Base-by-base conservation (phyloP, 352 stramenopile genomes). In the Phytophthora palmivora region DNA sequence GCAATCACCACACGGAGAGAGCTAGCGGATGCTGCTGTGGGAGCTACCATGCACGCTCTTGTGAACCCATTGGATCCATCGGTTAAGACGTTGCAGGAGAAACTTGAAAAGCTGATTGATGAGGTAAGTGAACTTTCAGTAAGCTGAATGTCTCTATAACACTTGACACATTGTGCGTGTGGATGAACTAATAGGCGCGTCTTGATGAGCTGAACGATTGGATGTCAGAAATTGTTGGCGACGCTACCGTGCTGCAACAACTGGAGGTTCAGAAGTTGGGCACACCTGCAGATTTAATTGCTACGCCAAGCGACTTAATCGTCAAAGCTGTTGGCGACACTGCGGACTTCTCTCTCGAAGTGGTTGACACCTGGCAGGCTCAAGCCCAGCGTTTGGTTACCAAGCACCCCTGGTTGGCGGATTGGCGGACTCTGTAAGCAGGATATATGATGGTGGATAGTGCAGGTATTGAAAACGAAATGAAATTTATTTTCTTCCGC, bases 151-250 rank as follows among this genome's bases (percentile, higher is more conserved):
- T 59, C 19, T 43, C 16, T 28, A 33, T 37, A 8, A 24, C 19
- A 36, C 6, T 52, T 32, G 28, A 55, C 33, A 30, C 48, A 33
- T 46, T 30, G 8, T 39, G 11, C 30, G 26, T 65, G 34, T 70
- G 18, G 54, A 41, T 49, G 28, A 19, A 43, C 39, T 68, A n/a
- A n/a, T n/a, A 92, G 72, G 85, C 84, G 6, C 78, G 85, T 32
- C 67, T 92, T 43, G 79, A 94, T 46, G 81, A 94, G 64, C 64
- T 96, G 19, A 92, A 96, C 56, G 86, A 94, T 50, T 69, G 78
- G 43, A 92, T 96, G 74, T 38, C 49, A 36, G 80, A 96, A 50
- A 78, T 94, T 39, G 63, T 92, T 10, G 76, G 78, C 18, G 72
- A 89, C 6, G 15, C 36, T 14, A 60, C 77, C 2, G 30, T 91